Base-by-base conservation (phyloP, 768 basidiomycete species). In the Pleurotus pulmonarius region DNA sequence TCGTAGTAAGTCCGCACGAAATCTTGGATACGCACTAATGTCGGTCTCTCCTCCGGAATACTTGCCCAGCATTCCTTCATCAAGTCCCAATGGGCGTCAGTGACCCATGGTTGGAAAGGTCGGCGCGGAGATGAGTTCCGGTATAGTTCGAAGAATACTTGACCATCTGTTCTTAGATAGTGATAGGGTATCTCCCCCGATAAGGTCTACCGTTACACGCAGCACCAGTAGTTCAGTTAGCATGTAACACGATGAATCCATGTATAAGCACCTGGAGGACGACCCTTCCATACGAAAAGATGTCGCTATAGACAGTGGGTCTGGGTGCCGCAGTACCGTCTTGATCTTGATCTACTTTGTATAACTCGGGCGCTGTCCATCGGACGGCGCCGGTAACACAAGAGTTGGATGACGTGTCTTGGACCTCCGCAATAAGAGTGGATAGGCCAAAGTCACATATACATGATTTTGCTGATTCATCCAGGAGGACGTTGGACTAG, bases 41-140 rank as follows among this genome's bases (percentile, higher is more conserved):
- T 44, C 6, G 58, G 58, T 18, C 58, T 20, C 15, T 48, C 22
- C 34, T 51, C 40, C 0, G 57, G 57, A 15, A 18, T 26, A 4
- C 51, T 48, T 16, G 40, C 57, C 58, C 58, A 59, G 18, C 58
- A 59, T 22, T 26, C 8, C 22, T 39, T 22, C 26, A 49, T 49
- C 29, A 58, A 49, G 12, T 57, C 58, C 58, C 58, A 59, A n/a
- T 56, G 29, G 6, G 18, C 46, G 46, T 59, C 58, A 9, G 56
- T 46, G 3, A 59, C 38, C 46, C 37, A 39, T 8, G 38, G 34
- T 13, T 52, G 26, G 20, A 49, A 46, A 39, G 57, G 58, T 34
- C 58, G 43, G 20, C 43, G 40, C 12, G 56, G 58, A 16, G 8
- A 25, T 16, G 41, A 9, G 39, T 52, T 44, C 40, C 38, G 56